Evolutionary conservation across 1,284 basidiomycete genomes (phyloP).

Genomic region (Pseudozyma flocculosa): DNA sequence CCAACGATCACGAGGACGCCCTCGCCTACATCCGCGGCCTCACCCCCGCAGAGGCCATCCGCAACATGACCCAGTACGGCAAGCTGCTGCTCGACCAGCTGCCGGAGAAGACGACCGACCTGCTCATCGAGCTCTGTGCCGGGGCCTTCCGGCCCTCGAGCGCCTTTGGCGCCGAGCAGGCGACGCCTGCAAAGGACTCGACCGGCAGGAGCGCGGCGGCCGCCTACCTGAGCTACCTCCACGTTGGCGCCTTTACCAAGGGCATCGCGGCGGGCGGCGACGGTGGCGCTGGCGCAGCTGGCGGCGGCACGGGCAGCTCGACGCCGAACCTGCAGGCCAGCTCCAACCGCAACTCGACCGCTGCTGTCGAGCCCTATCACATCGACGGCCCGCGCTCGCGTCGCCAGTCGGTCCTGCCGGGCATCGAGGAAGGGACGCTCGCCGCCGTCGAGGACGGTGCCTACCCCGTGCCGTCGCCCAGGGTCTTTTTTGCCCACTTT

Average conservation of each 20-base stretch:
- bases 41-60: constrained; percentile 66
- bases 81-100: constrained; percentile 71
- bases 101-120: constrained; percentile 81
- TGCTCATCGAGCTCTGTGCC: constrained; percentile 89
- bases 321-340: constrained; percentile 1
- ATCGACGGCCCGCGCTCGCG: constrained; percentile 6
- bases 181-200: constrained; percentile 2
- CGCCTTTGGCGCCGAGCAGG: background rate
- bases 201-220: constrained; percentile 21
- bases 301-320: constrained; percentile 3
- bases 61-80: constrained; percentile 55
- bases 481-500: constrained; percentile 89
- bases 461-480: constrained; percentile 73
- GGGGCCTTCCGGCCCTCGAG: constrained; percentile 60
- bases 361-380: constrained; percentile 17
- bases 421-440: constrained; percentile 4
- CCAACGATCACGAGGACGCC: constrained; percentile 77
- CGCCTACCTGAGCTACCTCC: constrained; percentile 36
- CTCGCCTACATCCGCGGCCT: constrained; percentile 76
- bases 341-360: constrained; percentile 17
- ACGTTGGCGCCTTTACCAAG: constrained; percentile 34
- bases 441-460: constrained; percentile 13
- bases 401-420: constrained; percentile 5
- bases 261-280: constrained; percentile 2
- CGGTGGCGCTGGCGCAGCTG: background rate